Percentiles rank a stretch among this genome's conserved stretches.
phyloP scores from a whole-genome alignment of 257 asterid genomes.

The Gardenia jasminoides region DNA sequence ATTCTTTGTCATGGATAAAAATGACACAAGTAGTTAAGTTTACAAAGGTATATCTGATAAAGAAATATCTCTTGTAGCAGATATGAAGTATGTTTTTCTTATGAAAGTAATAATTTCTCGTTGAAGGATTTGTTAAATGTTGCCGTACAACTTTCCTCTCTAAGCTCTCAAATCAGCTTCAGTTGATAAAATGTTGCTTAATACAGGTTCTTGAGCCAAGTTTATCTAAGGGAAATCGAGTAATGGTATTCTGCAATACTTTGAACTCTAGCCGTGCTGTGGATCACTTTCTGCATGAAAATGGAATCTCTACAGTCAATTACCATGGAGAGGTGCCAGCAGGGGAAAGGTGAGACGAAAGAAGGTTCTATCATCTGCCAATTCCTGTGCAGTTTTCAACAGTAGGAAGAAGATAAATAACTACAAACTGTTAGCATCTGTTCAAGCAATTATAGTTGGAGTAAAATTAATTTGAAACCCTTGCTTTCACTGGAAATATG shows the following conservation, averaged over 20 bases:
- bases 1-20: neutral
- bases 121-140: neutral
- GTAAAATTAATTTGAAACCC: neutral
- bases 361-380: neutral
- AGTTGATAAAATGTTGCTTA: constrained; percentile 1
- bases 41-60: no score
- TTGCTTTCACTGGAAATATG: neutral
- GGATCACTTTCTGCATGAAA: constrained; percentile 83
- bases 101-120: neutral
- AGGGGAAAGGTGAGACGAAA: constrained; percentile 70
- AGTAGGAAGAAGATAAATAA: neutral
- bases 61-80: neutral
- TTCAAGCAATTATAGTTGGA: neutral
- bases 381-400: neutral
- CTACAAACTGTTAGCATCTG: neutral
- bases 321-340: constrained; percentile 99
- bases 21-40: no score
- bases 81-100: neutral
- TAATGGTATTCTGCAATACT: constrained; percentile 98
- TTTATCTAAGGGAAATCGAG: constrained; percentile 92
- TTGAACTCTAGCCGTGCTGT: constrained; percentile 97
- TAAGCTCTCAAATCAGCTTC: neutral
- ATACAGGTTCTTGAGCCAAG: constrained; percentile 98
- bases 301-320: constrained; percentile 83
- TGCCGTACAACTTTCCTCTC: neutral